Percentiles rank a stretch among this genome's conserved stretches.
Evolutionary conservation across 371 early-diverging fungal genomes (phyloP).

Genomic region (Apophysomyces elegans): DNA sequence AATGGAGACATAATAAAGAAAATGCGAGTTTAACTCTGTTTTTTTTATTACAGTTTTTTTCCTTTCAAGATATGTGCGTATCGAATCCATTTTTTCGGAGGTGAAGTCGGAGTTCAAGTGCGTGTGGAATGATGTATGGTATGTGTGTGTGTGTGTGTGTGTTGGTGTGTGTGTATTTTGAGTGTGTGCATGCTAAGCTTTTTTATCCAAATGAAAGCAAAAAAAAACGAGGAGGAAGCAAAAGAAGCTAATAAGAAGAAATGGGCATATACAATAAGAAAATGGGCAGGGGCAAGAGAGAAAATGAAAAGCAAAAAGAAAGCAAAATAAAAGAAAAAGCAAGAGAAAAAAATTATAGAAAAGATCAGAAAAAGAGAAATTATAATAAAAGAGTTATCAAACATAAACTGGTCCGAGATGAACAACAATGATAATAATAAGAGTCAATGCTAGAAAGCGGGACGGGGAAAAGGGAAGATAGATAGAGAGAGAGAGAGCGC

Average conservation of each 20-base stretch:
- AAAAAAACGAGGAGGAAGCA: background rate
- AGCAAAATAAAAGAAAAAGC: background rate
- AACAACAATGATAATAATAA: slow-evolving; percentile 16
- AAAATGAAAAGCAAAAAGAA: background rate
- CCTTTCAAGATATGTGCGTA: background rate
- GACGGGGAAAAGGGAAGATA: slow-evolving; percentile 19
- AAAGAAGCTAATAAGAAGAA: background rate
- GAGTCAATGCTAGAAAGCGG: slow-evolving; percentile 16
- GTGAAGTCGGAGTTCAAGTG: background rate
- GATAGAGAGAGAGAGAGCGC: slow-evolving; percentile 18
- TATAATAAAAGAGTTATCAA: background rate
- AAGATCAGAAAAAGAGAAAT: background rate
- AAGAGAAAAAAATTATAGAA: background rate
- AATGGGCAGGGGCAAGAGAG: slow-evolving; percentile 7
- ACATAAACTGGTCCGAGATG: slow-evolving; percentile 13
- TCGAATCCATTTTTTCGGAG: background rate
- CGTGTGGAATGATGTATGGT: background rate
- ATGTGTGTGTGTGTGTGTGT: slow-evolving; percentile 5
- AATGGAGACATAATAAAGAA: background rate
- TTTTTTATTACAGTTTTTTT: background rate
- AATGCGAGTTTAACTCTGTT: background rate
- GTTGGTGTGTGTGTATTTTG: slow-evolving; percentile 7
- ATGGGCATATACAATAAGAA: background rate
- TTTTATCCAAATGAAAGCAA: slow-evolving; percentile 8
- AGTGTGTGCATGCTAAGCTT: background rate